These are phyloP conservation scores for Leishmania tarentolae DNA, from an alignment of 208 protist genomes.

Conservation along the genomic window DNA sequence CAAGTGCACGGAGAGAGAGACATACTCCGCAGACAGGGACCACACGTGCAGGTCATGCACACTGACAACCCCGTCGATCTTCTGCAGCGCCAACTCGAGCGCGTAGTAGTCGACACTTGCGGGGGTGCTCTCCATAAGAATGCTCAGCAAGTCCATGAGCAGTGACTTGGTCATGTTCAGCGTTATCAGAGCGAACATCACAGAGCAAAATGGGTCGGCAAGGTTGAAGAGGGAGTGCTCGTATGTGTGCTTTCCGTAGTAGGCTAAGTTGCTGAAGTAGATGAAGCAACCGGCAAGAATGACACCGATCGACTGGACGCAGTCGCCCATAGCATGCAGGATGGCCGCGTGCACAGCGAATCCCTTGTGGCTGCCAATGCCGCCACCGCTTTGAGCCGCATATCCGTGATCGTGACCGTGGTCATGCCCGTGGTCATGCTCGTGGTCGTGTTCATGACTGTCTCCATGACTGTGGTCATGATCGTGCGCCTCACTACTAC, in stretches of 20 bases:
- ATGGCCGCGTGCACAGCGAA: slow-evolving; percentile 83
- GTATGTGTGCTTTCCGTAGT: slow-evolving; percentile 51
- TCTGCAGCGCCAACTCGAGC: slow-evolving; percentile 46
- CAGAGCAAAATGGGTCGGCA: slow-evolving; percentile 84
- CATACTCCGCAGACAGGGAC: slow-evolving; percentile 83
- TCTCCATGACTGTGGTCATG: slow-evolving; percentile 39
- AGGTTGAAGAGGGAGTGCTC: slow-evolving; percentile 80
- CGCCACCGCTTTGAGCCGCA: neutral
- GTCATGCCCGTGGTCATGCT: slow-evolving; percentile 44
- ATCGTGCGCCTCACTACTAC: neutral
- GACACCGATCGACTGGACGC: slow-evolving; percentile 87
- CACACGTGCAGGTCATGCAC: slow-evolving; percentile 93
- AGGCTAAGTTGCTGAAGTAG: slow-evolving; percentile 59
- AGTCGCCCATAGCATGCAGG: slow-evolving; percentile 91
- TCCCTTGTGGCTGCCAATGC: slow-evolving; percentile 27
- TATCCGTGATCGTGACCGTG: slow-evolving; percentile 47
- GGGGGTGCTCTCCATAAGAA: slow-evolving; percentile 92
- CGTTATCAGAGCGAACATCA: slow-evolving; percentile 89
- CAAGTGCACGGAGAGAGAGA: slow-evolving; percentile 82
- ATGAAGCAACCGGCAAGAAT: slow-evolving; percentile 85
- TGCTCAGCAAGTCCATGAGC: slow-evolving; percentile 70
- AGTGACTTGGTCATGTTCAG: slow-evolving; percentile 84
- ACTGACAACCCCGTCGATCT: slow-evolving; percentile 68
- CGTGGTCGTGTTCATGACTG: slow-evolving; percentile 44
- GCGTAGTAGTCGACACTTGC: slow-evolving; percentile 57